These are phyloP conservation scores for Macaranga tanarius DNA, from an alignment of 441 rosid species.

Conservation along the genomic window DNA sequence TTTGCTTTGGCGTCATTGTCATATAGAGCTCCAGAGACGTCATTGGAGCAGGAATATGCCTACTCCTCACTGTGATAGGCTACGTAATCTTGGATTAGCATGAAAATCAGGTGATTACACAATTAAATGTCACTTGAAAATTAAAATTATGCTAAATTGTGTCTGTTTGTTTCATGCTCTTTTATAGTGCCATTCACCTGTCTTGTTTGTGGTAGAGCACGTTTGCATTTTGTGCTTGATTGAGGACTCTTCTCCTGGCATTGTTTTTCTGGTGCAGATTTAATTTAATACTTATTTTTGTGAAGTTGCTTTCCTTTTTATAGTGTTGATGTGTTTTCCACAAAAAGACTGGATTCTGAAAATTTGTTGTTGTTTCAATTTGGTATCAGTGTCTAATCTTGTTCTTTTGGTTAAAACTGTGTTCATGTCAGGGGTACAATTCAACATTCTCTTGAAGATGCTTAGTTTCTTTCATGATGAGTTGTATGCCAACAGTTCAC, in stretches of 20 bases:
- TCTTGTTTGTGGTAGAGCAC: conserved; percentile 1
- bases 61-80: conserved; percentile 81
- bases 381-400: no score
- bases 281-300: not conserved
- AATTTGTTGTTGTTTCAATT: no score
- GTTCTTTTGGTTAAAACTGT: no score
- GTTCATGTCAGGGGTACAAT: no score
- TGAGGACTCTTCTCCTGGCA: not conserved
- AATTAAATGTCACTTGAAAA: not conserved
- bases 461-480: not conserved
- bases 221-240: not conserved
- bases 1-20: conserved; percentile 64
- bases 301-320: conserved; percentile 11
- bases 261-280: conserved; percentile 2
- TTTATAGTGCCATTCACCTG: not conserved
- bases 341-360: no score
- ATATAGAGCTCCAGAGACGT: conserved; percentile 75
- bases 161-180: not conserved
- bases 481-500: not conserved
- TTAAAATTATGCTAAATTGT: not conserved
- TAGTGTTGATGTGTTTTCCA: not conserved
- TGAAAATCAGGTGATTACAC: conserved; percentile 42
- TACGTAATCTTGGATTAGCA: conserved; percentile 54
- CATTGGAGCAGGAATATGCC: conserved; percentile 80
- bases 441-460: not conserved